Evolutionary conservation across 2,329 filamentous ascomycete genomes (phyloP).

Genomic region (Neofusicoccum sp.): DNA sequence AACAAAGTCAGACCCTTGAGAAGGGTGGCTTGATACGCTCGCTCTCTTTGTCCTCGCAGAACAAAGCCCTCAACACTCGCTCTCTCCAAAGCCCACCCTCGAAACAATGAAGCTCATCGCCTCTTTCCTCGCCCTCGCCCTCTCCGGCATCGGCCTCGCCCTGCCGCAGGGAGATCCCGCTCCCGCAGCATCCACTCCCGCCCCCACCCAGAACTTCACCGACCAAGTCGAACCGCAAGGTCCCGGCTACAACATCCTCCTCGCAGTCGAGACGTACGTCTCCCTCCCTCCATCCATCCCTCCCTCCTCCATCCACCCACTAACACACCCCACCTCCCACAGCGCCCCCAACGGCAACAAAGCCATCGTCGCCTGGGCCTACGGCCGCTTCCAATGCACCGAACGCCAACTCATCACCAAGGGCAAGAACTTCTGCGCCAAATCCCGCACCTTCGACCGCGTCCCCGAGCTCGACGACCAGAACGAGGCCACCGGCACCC

Average conservation of each 20-base stretch:
- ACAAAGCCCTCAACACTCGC: neutral
- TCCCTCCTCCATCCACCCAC: neutral
- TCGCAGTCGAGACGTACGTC: neutral
- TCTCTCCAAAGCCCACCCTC: too few relatives aligned
- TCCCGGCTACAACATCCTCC: neutral
- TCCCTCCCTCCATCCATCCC: neutral
- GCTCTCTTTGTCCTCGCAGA: neutral
- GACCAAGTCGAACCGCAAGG: neutral
- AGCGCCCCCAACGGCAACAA: neutral
- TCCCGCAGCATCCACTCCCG: neutral
- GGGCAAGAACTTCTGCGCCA: constrained; percentile 2
- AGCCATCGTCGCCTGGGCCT: constrained; percentile 1
- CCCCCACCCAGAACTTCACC: neutral
- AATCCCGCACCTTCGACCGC: neutral
- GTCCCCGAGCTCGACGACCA: neutral
- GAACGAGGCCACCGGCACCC: neutral
- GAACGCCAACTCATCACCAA: neutral
- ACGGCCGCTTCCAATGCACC: neutral
- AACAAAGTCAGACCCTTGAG: too few relatives aligned
- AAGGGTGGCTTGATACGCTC: neutral
- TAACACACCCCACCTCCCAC: neutral
- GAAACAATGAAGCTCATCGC: neutral
- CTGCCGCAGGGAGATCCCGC: neutral
- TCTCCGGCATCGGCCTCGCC: neutral
- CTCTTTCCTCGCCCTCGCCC: neutral